phyloP scores from a whole-genome alignment of 352 stramenopile species.

The Elongisporangium senticosum region DNA sequence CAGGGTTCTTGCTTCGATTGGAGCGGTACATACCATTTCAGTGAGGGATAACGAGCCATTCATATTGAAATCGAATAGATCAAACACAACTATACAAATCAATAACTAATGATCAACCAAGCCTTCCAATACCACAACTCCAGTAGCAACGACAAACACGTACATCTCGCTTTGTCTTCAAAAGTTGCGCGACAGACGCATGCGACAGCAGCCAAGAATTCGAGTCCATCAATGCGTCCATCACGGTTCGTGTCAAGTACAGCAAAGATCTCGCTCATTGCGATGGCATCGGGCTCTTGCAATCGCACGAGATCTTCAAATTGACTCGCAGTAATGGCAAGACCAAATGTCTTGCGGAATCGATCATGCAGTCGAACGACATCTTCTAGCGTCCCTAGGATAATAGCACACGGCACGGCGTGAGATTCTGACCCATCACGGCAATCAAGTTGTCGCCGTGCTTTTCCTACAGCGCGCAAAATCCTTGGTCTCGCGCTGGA shows the following conservation, averaged over 20 bases:
- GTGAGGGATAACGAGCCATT: conserved; percentile 70
- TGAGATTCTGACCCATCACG: background rate
- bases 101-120: background rate
- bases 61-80: conserved; percentile 78
- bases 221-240: conserved; percentile 72
- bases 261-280: conserved; percentile 66
- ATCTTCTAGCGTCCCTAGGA: conserved; percentile 58
- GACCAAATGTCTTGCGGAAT: conserved; percentile 71
- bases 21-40: conserved; percentile 36
- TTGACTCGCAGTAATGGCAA: conserved; percentile 69
- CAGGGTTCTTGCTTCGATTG: background rate
- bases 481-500: conserved; percentile 68
- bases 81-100: conserved; percentile 41
- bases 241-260: conserved; percentile 67
- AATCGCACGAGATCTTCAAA: conserved; percentile 68
- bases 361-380: conserved; percentile 50
- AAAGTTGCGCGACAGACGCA: conserved; percentile 71
- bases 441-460: background rate
- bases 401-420: background rate
- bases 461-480: conserved; percentile 60
- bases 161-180: conserved; percentile 78
- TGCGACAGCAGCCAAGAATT: conserved; percentile 65
- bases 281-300: conserved; percentile 52
- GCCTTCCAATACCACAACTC: background rate
- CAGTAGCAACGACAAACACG: conserved; percentile 4